Percentiles rank a stretch among this genome's conserved stretches.
phyloP scores from a whole-genome alignment of 2,329 filamentous ascomycete genomes.

The Shiraia sp. region DNA sequence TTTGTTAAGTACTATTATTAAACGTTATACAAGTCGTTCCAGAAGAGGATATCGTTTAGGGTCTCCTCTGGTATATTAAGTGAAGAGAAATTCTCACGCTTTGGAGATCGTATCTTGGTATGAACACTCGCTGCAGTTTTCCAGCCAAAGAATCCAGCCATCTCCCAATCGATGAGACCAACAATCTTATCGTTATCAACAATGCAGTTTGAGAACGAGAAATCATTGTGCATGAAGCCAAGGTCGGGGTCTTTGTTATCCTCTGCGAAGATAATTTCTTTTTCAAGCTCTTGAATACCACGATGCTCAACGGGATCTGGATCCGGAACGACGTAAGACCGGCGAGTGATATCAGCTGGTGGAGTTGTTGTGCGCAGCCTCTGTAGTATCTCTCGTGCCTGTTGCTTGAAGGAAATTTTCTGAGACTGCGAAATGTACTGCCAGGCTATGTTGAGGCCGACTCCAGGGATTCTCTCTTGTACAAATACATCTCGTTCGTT shows the following conservation, averaged over 20 bases:
- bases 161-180: slow-evolving; percentile 17
- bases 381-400: slow-evolving; percentile 41
- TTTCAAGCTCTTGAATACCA: slow-evolving; percentile 9
- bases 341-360: slow-evolving; percentile 3
- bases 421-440: slow-evolving; percentile 15
- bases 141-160: slow-evolving; percentile 16
- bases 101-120: slow-evolving; percentile 5
- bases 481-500: slow-evolving; percentile 1
- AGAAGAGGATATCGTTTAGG: slow-evolving; percentile 1
- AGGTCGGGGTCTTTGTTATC: slow-evolving; percentile 3
- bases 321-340: slow-evolving; percentile 6
- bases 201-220: slow-evolving; percentile 15
- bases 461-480: slow-evolving; percentile 3
- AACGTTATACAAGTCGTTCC: no score
- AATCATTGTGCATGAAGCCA: slow-evolving; percentile 16
- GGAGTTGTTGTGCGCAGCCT: slow-evolving; percentile 25
- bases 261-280: slow-evolving; percentile 3
- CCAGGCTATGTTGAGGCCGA: slow-evolving; percentile 5
- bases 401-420: slow-evolving; percentile 41
- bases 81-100: slow-evolving; percentile 1
- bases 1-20: not conserved
- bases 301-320: slow-evolving; percentile 6
- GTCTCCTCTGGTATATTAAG: slow-evolving; percentile 1
- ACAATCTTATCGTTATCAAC: slow-evolving; percentile 9
- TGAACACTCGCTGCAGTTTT: slow-evolving; percentile 10